Conservation (phyloP, 768 basidiomycete species). For the Plicaturopsis crispa region DNA sequence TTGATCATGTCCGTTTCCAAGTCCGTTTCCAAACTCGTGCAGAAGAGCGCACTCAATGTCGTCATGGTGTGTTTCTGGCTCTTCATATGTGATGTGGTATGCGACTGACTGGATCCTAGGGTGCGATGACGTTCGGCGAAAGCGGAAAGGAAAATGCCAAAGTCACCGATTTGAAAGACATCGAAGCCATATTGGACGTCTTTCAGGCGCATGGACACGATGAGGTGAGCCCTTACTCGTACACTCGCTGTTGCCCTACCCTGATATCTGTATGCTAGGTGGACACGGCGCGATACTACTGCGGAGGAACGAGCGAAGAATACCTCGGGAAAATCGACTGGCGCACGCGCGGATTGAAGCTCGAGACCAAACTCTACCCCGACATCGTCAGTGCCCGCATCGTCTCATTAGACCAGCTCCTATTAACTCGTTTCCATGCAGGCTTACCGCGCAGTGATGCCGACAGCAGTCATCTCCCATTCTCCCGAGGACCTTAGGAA, state of each 20-base stretch:
- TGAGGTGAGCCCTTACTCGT: constrained; percentile 24
- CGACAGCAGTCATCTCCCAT: constrained; percentile 11
- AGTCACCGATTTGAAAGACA: constrained; percentile 38
- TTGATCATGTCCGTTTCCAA: no score
- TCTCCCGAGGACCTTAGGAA: constrained; percentile 27
- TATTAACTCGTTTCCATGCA: no score
- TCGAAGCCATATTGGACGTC: constrained; percentile 44
- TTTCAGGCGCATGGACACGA: constrained; percentile 50
- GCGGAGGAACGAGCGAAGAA: constrained; percentile 12
- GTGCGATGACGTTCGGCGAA: constrained; percentile 50
- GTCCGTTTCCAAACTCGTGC: constrained; percentile 5
- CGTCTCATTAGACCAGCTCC: no score
- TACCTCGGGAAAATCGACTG: constrained; percentile 44
- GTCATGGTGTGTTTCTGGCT: constrained; percentile 32
- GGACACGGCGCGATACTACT: constrained; percentile 9
- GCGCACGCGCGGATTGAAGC: constrained; percentile 39
- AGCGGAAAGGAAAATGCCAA: constrained; percentile 39
- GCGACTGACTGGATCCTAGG: constrained; percentile 20
- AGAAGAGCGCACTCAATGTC: constrained; percentile 37
- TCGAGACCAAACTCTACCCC: constrained; percentile 58
- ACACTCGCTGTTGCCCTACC: not conserved
- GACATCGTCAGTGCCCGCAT: constrained; percentile 13
- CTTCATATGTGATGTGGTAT: not conserved
- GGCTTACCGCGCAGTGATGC: no score
- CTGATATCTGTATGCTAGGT: constrained; percentile 5